Percentiles rank a stretch among this genome's conserved stretches.
Conservation (phyloP, 805 yeast species). For the Diddensiella transvaalensis region DNA sequence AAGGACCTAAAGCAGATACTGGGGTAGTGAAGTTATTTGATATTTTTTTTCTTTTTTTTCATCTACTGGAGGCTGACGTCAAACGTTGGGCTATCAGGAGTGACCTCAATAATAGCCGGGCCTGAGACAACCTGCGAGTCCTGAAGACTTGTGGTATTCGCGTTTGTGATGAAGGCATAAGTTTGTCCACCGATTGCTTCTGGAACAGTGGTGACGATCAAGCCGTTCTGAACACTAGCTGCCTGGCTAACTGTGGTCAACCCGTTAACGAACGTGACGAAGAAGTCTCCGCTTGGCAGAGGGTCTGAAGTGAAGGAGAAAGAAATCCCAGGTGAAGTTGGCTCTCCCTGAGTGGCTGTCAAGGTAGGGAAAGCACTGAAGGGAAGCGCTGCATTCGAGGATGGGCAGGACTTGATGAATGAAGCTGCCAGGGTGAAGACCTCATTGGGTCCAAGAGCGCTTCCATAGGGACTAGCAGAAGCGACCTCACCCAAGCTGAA, state of each 20-base stretch:
- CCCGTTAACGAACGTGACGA: conserved; percentile 12
- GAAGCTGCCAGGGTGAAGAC: conserved; percentile 9
- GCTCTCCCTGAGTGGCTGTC: conserved; percentile 8
- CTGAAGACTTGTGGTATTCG: conserved; percentile 5
- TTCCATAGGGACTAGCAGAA: conserved; percentile 8
- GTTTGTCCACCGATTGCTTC: conserved; percentile 8
- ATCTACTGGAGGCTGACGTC: neutral
- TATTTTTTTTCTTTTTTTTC: too few species aligned
- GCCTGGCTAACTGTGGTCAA: neutral
- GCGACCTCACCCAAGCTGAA: conserved; percentile 4
- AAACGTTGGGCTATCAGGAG: conserved; percentile 9
- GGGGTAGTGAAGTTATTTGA: neutral
- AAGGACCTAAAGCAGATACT: neutral
- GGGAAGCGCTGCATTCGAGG: conserved; percentile 9
- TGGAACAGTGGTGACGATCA: conserved; percentile 9
- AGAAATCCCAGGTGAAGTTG: conserved; percentile 9
- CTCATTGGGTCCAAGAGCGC: conserved; percentile 4
- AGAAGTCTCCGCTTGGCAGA: conserved; percentile 2
- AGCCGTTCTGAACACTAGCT: conserved; percentile 2
- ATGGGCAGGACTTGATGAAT: conserved; percentile 10
- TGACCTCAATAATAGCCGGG: conserved; percentile 12
- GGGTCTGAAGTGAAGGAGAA: conserved; percentile 9
- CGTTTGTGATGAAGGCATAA: conserved; percentile 9
- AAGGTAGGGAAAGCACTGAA: conserved; percentile 6
- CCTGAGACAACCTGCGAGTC: conserved; percentile 7